A percentile compares a stretch with the other conserved stretches of the same genome.
These are phyloP conservation scores for Inonotus hispidus DNA, from an alignment of 1,284 basidiomycete species.

Conservation along the genomic window DNA sequence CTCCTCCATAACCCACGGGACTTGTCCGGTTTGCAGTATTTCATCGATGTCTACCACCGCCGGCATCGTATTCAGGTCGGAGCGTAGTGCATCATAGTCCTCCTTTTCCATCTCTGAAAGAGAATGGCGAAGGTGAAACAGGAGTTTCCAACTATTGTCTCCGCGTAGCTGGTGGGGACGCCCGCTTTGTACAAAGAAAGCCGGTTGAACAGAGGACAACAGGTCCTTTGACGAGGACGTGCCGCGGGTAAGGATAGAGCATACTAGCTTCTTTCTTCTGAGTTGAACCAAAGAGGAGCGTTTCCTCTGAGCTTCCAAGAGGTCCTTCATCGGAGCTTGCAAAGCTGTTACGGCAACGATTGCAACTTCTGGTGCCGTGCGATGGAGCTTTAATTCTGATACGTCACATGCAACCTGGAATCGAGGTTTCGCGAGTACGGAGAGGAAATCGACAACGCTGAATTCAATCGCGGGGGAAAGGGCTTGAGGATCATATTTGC, in stretches of 20 bases:
- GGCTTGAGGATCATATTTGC: neutral
- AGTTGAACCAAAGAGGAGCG: neutral
- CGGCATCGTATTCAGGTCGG: neutral
- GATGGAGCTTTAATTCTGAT: neutral
- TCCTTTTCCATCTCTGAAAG: slow-evolving; percentile 27
- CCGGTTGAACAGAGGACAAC: slow-evolving; percentile 72
- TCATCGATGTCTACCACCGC: neutral
- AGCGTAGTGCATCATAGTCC: neutral
- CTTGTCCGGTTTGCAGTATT: neutral
- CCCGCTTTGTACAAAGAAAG: slow-evolving; percentile 71
- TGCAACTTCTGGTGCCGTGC: slow-evolving; percentile 19
- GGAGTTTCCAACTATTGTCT: slow-evolving; percentile 60
- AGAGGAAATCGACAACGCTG: neutral
- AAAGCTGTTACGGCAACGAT: slow-evolving; percentile 13
- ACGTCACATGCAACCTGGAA: neutral
- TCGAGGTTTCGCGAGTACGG: neutral
- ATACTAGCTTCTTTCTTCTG: slow-evolving; percentile 30
- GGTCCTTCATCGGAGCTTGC: neutral
- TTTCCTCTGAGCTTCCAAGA: neutral
- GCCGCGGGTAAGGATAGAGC: slow-evolving; percentile 45
- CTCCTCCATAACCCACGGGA: slow-evolving; percentile 16
- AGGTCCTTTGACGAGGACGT: slow-evolving; percentile 56
- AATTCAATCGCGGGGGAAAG: neutral
- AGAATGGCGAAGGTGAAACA: slow-evolving; percentile 65
- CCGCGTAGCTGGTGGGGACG: slow-evolving; percentile 58